Evolutionary conservation across 805 yeast species (phyloP), one percentile per base, ranked within the genome.

Genomic region (Wickerhamiella allomyrinae): DNA sequence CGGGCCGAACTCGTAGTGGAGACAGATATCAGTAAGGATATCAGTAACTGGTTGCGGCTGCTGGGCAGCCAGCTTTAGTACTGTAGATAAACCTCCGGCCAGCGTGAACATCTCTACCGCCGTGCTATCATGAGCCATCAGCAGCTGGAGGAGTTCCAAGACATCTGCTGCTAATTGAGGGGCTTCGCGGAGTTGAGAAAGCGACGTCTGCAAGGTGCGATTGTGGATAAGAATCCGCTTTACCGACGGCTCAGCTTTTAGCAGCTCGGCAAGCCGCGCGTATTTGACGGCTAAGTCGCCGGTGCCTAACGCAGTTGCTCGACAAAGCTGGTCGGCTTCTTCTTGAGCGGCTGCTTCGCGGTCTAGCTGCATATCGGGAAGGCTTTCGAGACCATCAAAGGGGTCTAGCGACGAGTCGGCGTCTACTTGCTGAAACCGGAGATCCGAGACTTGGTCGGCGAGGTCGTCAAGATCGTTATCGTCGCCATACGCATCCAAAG

Each of bases 381-480:
- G 63, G 52, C 41, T 65, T 62, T 46, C 67, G 36, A 70, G 60
- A 61, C 74, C 55, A 8, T 51, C 53, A 13, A 59, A 53, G 57
- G 64, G 52, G 63, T 64, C 29, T 68, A 62, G n/a, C n/a, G n/a
- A n/a, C n/a, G n/a, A n/a, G n/a, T n/a, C n/a, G n/a, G n/a, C n/a
- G n/a, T n/a, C n/a, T n/a, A n/a, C n/a, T 24, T 69, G 55, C 25
- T 23, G 10, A 23, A 23, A 23, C 7, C 25, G 25, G 25, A 8
- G 10, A 5, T 14, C 29, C 5, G 14, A 21, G 27, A 3, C 17
- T 5, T 56, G 34, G 34, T 62, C 68, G 41, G 63, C 62, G 45
- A 69, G 73, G 13, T 35, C 29, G 9, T 46, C 52, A 37, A 46
- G 48, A 36, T 46, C 53, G 14, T 43, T 46, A 13, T 46, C 52